A percentile compares a stretch with the other conserved stretches of the same genome.
Evolutionary conservation across 83 land plant genomes (phyloP).

Genomic region (Larix sibirica): DNA sequence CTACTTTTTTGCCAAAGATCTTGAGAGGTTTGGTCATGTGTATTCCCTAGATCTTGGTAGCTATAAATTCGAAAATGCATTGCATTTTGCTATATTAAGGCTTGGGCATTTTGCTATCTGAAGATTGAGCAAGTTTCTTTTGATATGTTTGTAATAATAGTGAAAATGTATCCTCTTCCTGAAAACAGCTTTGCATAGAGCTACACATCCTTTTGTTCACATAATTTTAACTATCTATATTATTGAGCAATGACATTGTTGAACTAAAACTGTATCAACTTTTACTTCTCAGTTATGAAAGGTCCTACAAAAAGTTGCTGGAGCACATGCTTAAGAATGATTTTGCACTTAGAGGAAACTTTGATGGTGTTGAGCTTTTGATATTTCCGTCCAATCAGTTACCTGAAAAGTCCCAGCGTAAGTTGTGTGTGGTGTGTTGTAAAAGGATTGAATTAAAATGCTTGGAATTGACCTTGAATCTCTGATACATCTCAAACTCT

Average conservation of each 20-base stretch:
- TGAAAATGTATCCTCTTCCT: background rate
- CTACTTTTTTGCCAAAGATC: slow-evolving; percentile 75
- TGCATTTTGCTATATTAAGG: background rate
- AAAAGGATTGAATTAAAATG: no score
- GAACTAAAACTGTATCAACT: background rate
- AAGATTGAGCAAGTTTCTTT: background rate
- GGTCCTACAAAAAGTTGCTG: slow-evolving; percentile 45
- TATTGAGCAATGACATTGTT: background rate
- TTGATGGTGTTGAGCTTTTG: slow-evolving; percentile 66
- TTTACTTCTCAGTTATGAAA: slow-evolving; percentile 53
- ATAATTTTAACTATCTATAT: slow-evolving; percentile 4
- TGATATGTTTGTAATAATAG: slow-evolving; percentile 6
- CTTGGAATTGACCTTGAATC: background rate
- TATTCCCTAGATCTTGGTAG: background rate
- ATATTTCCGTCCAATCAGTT: slow-evolving; percentile 69
- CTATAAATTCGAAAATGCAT: background rate
- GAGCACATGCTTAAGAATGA: slow-evolving; percentile 64
- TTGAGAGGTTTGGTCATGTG: slow-evolving; percentile 45
- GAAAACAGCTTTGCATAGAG: background rate
- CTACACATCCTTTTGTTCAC: background rate
- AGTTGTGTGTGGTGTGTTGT: slow-evolving; percentile 5
- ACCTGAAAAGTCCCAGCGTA: slow-evolving; percentile 65
- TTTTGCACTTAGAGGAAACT: slow-evolving; percentile 56
- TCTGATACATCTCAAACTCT: background rate
- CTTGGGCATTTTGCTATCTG: background rate